Evolutionary conservation across 495 filamentous ascomycete species (phyloP).

Genomic region (Penicillium pulvis): DNA sequence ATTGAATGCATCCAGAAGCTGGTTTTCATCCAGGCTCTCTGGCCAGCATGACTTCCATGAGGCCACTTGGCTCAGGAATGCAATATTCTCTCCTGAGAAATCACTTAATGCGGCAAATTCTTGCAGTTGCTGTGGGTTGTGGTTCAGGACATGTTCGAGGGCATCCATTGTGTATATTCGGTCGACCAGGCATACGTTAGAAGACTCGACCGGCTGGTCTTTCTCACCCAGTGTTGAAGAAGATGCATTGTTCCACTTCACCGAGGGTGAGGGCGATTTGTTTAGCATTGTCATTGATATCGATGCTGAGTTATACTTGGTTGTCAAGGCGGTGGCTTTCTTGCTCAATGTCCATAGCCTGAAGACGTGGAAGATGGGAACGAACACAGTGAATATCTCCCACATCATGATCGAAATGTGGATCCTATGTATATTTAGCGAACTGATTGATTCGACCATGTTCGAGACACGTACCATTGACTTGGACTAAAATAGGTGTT

Average conservation of each 20-base stretch:
- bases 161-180: conserved; percentile 14
- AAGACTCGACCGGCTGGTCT: background rate
- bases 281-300: background rate
- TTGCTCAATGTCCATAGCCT: conserved; percentile 3
- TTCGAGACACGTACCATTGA: conserved; percentile 10
- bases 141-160: conserved; percentile 9
- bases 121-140: conserved; percentile 8
- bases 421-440: conserved; percentile 10
- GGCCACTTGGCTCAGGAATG: conserved; percentile 9
- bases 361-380: conserved; percentile 13
- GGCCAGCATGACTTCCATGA: conserved; percentile 9
- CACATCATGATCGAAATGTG: conserved; percentile 11
- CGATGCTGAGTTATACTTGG: background rate
- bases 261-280: background rate
- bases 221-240: conserved; percentile 15
- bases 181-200: conserved; percentile 8
- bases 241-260: background rate
- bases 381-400: conserved; percentile 18
- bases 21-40: background rate
- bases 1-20: conserved; percentile 6
- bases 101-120: conserved; percentile 14
- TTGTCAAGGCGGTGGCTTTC: background rate
- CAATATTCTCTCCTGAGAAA: conserved; percentile 16
- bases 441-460: background rate
- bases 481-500: conserved; percentile 11